Base-by-base conservation (phyloP, 2,329 filamentous ascomycete species). In the Ascochyta lentis region DNA sequence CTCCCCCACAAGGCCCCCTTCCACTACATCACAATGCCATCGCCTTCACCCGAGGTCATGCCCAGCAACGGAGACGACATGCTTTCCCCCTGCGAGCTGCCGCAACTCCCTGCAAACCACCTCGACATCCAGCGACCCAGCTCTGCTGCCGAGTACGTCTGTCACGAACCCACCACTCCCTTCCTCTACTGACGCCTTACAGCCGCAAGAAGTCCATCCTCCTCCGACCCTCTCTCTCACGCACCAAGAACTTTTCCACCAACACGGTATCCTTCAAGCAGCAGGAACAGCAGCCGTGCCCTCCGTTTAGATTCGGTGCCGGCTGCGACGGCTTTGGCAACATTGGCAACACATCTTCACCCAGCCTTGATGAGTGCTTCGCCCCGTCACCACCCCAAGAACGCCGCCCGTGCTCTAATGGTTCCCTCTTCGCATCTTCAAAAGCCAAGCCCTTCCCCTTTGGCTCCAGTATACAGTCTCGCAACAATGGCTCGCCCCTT, bases 281-380 rank as follows among this genome's bases (percentile, higher is more conserved):
- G 22, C 73, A 71, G 58, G 80, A 83, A 34, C 89, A 92, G 61
- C 84, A 79, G 59, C 87, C 89, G 65, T 79, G 89, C 33, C 87
- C 91, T 13, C 79, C 88, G 1, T 95, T 96, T 78, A 86, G 86
- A 64, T 96, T 96, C 70, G 89, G 88, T 64, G 82, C 78, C 67
- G 80, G 78, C 56, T 77, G 76, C 58, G 80, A 79, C 54, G 29
- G 37, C 42, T 56, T 56, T 51, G 54, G 44, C 24, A 82, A 80
- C 63, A 78, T 83, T 38, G 66, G 80, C 10, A 76, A 80, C 43
- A 81, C 85, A 38, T 85, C 87, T 1, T 82, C 84, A 16, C 83
- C 92, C 62, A 90, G 89, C 15, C 77, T 95, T 41, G 86, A 88
- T 65, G 91, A 96, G 72, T 92, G 89, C 80, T 96, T 96, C 73